Base-by-base conservation (phyloP, 495 filamentous ascomycete species). In the Talaromyces adpressus region DNA sequence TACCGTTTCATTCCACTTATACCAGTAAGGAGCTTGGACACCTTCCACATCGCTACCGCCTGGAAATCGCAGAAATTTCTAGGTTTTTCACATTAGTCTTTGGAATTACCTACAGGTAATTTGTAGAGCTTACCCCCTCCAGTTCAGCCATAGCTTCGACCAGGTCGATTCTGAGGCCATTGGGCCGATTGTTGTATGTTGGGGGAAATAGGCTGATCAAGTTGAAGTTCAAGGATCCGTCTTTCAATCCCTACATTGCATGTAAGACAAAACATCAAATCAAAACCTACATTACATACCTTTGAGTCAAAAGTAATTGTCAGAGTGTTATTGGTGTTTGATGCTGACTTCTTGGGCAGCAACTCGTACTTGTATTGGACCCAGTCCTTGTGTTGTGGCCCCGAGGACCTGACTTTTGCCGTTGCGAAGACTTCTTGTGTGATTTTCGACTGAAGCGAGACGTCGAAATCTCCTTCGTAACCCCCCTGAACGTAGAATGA, bases 31-130 rank as follows among this genome's bases (percentile, higher is more conserved):
- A 39, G 81, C 74, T 23, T 70, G 81, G 41, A 81, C 68, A 25
- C 85, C 85, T 65, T 88, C 85, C 6, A 89, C 71, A 69, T 87
- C 89, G 67, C 90, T 90, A 1, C 88, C 88, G 27, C 87, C 87
- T 0, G 87, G 87, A 49, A 88, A 83, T 6, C 88, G 78, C 39
- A 90, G 74, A 66, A 88, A 85, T 25, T 77, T 75, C 51, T 53
- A 27, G 6, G 1, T 45, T 18, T 14, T 16, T 45, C 39, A n/a
- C 39, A 45, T 16, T 45, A 45, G 14, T 45, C 14, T 18, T 16
- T 4, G 14, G 16, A 45, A 45, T 18, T 30, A 30, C 25, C n/a
- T 14, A 14, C 0, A 45, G 5, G n/a, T 45, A 2, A 45, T 36
- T 36, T 11, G 16, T 41, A 16, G 39, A 45, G 14, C 51, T 11